Base-by-base conservation (phyloP, 2,329 filamentous ascomycete genomes). In the Didymella segeticola region DNA sequence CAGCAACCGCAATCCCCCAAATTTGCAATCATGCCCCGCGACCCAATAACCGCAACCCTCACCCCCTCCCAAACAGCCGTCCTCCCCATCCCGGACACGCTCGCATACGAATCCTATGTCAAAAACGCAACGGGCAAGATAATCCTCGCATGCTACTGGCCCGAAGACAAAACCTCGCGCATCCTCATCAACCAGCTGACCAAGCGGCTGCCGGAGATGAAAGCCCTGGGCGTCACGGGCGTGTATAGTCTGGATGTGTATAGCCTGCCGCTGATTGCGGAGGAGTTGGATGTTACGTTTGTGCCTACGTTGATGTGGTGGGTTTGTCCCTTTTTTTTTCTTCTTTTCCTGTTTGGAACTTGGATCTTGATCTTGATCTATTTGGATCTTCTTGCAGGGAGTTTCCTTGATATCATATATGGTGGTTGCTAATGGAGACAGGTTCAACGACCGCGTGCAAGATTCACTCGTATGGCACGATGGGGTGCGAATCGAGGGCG, bases 401-500 rank as follows among this genome's bases (percentile, higher is more conserved):
- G 12, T 34, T 29, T 33, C 12, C 19, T 33, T 33, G 23, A 8
- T 11, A 19, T 29, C 20, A 8, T n/a, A 23, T 25, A 8, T 20
- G 38, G 14, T 5, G 30, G 9, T 23, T 45, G 29, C 48, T 20
- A 27, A 4, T 20, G 8, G 8, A 9, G 6, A 15, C 25, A 54
- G 51, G 51, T 68, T 65, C 23, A 54, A 51, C 26, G 62, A 68
- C 39, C 57, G 60, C 2, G 49, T 60, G 14, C 54, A 57, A 39
- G 64, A 68, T 53, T 46, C 64, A 10, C 42, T 66, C 33, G 62
- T 65, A 5, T 68, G 64, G 64, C 64, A 68, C 41, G 57, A 63
- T 20, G 64, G 64, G 2, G 62, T 63, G 11, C 51, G 55, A 22
- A 64, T 68, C 5, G 53, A 61, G 41, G 61, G 60, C 1, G 65